These are phyloP conservation scores for Panicum hallii DNA, from an alignment of 202 grass and related monocot genomes.

Conservation along the genomic window DNA sequence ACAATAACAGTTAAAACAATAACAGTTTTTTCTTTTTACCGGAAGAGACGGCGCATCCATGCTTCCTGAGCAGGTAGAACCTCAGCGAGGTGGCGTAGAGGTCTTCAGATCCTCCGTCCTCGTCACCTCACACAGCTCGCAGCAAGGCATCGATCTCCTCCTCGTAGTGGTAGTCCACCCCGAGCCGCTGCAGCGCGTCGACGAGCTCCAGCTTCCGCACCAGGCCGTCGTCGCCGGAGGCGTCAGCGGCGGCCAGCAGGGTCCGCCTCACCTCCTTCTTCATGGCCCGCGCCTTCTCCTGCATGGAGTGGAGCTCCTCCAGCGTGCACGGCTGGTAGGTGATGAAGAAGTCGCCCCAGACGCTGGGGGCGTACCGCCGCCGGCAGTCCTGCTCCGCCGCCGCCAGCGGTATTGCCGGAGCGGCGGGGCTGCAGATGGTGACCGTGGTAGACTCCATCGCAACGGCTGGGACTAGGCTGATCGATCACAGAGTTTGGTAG, in stretches of 20 bases:
- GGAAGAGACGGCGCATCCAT: constrained; percentile 12
- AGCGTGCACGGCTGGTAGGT: background rate
- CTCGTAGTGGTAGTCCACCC: constrained; percentile 47
- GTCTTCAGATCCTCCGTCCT: background rate
- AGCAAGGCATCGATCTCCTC: constrained; percentile 36
- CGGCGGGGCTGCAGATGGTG: no score
- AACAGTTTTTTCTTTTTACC: background rate
- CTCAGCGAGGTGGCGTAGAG: constrained; percentile 7
- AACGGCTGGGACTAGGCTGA: no score
- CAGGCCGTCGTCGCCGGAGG: background rate
- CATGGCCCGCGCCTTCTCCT: background rate
- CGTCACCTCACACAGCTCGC: background rate
- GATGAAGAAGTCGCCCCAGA: background rate
- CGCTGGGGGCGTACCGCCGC: background rate
- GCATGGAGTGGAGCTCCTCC: constrained; percentile 18
- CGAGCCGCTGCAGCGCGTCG: background rate
- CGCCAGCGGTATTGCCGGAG: no score
- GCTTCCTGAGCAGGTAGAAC: constrained; percentile 55
- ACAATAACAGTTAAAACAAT: no score
- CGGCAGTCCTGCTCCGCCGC: background rate
- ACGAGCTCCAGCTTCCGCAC: constrained; percentile 33
- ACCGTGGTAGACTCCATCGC: no score
- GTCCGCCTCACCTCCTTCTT: constrained; percentile 24
- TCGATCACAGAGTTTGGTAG: no score
- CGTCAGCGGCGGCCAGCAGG: background rate